Evolutionary conservation across 768 basidiomycete species (phyloP), one percentile per base, ranked within the genome.

Genomic region (Tylopilus vinaceipallidus): DNA sequence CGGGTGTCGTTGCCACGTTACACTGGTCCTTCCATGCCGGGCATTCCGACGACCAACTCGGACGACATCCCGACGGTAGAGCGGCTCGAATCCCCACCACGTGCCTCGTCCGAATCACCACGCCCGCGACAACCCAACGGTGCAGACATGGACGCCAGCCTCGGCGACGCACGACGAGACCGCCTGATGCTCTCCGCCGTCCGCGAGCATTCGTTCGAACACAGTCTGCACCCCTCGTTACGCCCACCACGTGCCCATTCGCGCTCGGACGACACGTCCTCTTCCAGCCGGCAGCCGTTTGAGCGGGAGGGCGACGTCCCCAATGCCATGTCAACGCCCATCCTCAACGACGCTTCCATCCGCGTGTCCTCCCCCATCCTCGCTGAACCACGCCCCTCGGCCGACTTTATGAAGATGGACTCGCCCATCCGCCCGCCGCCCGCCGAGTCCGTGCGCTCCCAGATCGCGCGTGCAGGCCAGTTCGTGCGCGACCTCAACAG

Each of bases 371-470:
- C 69, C n/a, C 76, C 75, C 0, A 52, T 74, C 26, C 64, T 71
- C 33, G 71, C 71, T 6, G 71, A 76, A 34, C 75, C 74, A 4
- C 68, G 65, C 16, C 73, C 67, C 12, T 74, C 70, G 4, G 64
- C 75, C 0, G 76, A 78, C 51, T 79, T 78, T 54, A 75, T 70
- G 23, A 77, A 76, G 53, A 78, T 80, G 76, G 68, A 71, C 6
- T 67, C 72, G 2, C 70, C 71, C 2, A 64, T 73, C n/a, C 72
- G 73, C 7, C 69, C 72, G 5, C 66, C 62, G 0, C 70, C 75
- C 0, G 63, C 66, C 8, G 65, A 69, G 37, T 69, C 67, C 12
- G 54, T 68, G 23, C 55, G 63, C 13, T 68, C 51, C 58, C 75
- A 76, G 35, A 39, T 78, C 24, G 58, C 57, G 2, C 72, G 74